Evolutionary conservation across 164 flowering plant species (phyloP).

Genomic region (Annona squamosa): DNA sequence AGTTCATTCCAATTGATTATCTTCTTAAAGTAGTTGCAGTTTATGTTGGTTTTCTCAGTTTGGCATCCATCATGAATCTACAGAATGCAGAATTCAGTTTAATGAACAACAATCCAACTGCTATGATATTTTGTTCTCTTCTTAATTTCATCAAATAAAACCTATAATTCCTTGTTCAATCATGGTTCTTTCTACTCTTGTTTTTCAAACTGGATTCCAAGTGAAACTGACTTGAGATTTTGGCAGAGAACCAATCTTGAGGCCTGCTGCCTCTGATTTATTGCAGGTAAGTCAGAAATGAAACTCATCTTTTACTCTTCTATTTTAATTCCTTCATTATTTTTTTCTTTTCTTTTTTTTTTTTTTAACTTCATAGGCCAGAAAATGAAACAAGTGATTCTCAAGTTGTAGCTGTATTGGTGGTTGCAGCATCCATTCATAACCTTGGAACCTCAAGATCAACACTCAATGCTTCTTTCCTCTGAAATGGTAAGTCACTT

Average conservation of each 20-base stretch:
- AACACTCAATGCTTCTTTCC: constrained; percentile 21
- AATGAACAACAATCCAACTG: not conserved
- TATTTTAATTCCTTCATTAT: not conserved
- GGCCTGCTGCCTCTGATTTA: constrained; percentile 58
- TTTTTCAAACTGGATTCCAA: not conserved
- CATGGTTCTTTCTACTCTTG: not conserved
- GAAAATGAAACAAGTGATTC: not conserved
- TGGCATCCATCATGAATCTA: not conserved
- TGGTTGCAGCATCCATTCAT: constrained; percentile 69
- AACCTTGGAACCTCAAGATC: constrained; percentile 32
- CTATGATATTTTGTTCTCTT: not conserved
- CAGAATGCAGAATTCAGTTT: not conserved
- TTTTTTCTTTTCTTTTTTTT: not conserved
- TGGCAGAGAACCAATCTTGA: constrained; percentile 58
- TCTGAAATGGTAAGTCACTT: constrained; percentile 35
- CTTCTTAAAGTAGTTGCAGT: no score
- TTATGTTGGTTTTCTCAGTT: no score
- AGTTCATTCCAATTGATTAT: no score
- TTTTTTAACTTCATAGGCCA: not conserved
- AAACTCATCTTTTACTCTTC: not conserved
- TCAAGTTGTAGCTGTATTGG: constrained; percentile 1
- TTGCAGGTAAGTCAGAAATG: constrained; percentile 43
- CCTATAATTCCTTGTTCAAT: not conserved
- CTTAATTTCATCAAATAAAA: not conserved
- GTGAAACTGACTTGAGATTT: constrained; percentile 2